These are phyloP conservation scores for Marsdenia floribunda DNA, from an alignment of 257 asterid genomes.

Conservation along the genomic window DNA sequence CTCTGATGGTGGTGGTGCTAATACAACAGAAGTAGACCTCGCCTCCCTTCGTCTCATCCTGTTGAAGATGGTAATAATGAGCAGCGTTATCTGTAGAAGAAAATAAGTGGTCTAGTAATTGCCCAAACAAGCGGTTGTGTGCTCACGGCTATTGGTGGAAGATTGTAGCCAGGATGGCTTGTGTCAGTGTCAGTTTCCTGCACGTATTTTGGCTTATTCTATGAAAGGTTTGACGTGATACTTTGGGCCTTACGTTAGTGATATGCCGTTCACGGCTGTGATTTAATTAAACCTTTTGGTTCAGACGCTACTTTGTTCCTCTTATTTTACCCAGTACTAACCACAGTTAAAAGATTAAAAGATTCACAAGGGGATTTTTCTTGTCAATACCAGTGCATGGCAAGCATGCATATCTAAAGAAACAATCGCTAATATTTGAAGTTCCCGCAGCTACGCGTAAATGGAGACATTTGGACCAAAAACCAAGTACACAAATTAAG, in stretches of 20 bases:
- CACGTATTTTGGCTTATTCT: background rate
- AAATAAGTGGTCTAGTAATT: too few relatives aligned
- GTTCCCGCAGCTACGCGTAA: background rate
- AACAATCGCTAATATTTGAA: background rate
- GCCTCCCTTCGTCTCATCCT: background rate
- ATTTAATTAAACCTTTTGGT: slow-evolving; percentile 1
- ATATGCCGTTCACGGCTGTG: slow-evolving; percentile 18
- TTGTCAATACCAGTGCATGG: background rate
- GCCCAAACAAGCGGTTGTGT: background rate
- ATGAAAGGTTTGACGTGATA: background rate
- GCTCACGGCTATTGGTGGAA: too few relatives aligned
- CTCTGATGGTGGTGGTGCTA: background rate
- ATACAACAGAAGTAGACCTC: background rate
- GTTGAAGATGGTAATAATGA: background rate
- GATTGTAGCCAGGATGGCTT: too few relatives aligned
- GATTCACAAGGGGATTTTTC: too few relatives aligned
- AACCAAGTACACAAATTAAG: background rate
- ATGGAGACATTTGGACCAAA: background rate
- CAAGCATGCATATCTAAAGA: background rate
- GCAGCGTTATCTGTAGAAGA: background rate
- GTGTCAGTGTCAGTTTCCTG: background rate
- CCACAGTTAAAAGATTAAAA: too few relatives aligned
- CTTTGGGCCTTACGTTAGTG: slow-evolving; percentile 18
- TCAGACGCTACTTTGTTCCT: background rate
- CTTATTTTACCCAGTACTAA: background rate